phyloP scores from a whole-genome alignment of 2,329 filamentous ascomycete genomes.

The Cercospora nicotianae region DNA sequence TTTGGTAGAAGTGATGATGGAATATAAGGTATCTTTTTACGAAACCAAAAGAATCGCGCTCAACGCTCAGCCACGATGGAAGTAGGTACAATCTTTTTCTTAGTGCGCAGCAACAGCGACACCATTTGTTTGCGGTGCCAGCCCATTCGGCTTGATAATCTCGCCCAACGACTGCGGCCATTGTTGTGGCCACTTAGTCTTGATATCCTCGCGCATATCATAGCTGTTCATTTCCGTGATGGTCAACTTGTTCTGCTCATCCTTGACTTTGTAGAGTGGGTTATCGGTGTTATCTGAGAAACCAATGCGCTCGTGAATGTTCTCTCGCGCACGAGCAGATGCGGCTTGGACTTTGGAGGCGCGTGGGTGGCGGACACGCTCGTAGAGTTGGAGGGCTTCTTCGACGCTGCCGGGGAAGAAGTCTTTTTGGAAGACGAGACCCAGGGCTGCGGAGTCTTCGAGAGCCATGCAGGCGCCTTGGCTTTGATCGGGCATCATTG shows the following conservation, averaged over 20 bases:
- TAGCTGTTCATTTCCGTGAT: conserved; percentile 70
- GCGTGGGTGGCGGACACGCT: conserved; percentile 40
- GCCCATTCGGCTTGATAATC: conserved; percentile 13
- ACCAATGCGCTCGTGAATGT: conserved; percentile 48
- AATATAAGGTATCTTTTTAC: neutral
- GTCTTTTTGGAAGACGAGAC: conserved; percentile 58
- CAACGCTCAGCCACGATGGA: conserved; percentile 8
- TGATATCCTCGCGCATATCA: conserved; percentile 36
- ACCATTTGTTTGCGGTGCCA: conserved; percentile 6
- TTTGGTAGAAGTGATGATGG: neutral
- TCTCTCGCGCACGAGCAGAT: conserved; percentile 38
- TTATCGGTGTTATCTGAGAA: conserved; percentile 62
- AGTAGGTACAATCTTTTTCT: neutral
- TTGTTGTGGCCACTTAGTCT: conserved; percentile 25
- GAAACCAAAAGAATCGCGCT: neutral
- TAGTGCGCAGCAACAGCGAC: conserved; percentile 13
- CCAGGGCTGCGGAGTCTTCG: conserved; percentile 64
- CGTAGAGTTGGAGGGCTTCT: conserved; percentile 39
- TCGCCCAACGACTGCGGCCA: conserved; percentile 18
- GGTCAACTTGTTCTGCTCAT: conserved; percentile 62
- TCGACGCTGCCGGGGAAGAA: conserved; percentile 44
- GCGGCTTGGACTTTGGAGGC: conserved; percentile 43
- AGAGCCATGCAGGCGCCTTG: conserved; percentile 70
- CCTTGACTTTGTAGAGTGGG: conserved; percentile 61
- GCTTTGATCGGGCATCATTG: conserved; percentile 65